phyloP scores from a whole-genome alignment of 2,329 filamentous ascomycete species.

The Epichloe sylvatica region DNA sequence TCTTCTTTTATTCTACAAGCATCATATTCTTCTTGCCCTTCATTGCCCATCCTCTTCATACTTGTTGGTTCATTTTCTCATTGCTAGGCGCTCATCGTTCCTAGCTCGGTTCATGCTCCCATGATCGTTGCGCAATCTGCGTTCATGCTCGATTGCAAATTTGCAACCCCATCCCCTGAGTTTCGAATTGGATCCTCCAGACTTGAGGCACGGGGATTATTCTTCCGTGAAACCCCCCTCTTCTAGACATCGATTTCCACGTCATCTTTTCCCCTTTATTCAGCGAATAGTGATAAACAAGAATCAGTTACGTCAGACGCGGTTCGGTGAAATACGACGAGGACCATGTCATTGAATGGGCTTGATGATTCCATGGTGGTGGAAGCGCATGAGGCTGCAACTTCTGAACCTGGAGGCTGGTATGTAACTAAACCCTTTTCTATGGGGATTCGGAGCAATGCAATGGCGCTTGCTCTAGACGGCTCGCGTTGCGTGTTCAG shows the following conservation, averaged over 20 bases:
- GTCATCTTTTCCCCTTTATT: not conserved
- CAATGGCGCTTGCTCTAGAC: not conserved
- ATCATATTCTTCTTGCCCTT: not conserved
- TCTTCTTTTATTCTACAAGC: not conserved
- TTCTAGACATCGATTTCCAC: not conserved
- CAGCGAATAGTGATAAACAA: not conserved
- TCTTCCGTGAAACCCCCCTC: not conserved
- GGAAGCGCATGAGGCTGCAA: slow-evolving; percentile 70
- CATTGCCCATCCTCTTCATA: not conserved
- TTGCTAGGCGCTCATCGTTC: not conserved
- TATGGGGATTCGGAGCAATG: not conserved
- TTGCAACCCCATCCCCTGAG: not conserved
- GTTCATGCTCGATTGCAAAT: not conserved
- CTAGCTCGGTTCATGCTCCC: not conserved
- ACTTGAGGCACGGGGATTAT: not conserved
- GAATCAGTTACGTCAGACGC: not conserved
- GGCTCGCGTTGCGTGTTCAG: not conserved
- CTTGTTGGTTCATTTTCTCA: not conserved
- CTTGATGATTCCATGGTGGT: slow-evolving; percentile 68
- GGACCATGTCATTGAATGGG: slow-evolving; percentile 85
- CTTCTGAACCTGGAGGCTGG: slow-evolving; percentile 85
- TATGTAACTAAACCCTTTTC: slow-evolving; percentile 31
- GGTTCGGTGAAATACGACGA: not conserved
- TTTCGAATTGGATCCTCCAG: not conserved
- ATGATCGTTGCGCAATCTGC: not conserved